phyloP scores from a whole-genome alignment of 1,284 basidiomycete species.

The Schizophyllum amplum region DNA sequence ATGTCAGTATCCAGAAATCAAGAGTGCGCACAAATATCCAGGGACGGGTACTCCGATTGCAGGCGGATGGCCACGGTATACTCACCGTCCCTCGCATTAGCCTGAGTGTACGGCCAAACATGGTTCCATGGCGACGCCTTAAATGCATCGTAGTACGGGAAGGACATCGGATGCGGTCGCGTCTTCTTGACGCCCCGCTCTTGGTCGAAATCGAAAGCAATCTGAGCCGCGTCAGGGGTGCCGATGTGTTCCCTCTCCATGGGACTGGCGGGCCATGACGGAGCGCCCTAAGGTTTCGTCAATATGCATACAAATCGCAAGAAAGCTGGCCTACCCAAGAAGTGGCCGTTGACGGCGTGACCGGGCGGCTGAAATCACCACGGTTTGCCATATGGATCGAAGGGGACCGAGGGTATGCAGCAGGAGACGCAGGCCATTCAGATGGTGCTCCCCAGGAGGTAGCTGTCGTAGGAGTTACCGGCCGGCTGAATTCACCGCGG shows the following conservation, averaged over 20 bases:
- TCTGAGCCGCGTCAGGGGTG: conserved; percentile 37
- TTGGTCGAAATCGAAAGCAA: conserved; percentile 24
- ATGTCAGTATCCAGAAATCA: too few relatives aligned
- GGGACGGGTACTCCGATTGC: too few relatives aligned
- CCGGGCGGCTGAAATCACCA: conserved; percentile 25
- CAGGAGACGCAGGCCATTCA: conserved; percentile 33
- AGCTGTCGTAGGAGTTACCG: conserved; percentile 30
- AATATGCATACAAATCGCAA: neutral
- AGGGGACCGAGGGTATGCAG: conserved; percentile 21
- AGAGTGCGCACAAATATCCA: too few relatives aligned
- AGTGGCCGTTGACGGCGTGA: conserved; percentile 32
- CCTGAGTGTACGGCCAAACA: conserved; percentile 20
- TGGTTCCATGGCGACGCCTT: conserved; percentile 5
- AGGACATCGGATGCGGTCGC: neutral
- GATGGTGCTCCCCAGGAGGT: conserved; percentile 39
- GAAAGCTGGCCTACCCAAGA: conserved; percentile 33
- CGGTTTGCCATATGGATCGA: conserved; percentile 27
- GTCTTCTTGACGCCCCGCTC: neutral
- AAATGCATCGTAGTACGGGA: neutral
- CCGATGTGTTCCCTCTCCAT: conserved; percentile 16
- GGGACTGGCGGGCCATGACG: too few relatives aligned
- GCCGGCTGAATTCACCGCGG: conserved; percentile 25
- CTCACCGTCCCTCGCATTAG: too few relatives aligned
- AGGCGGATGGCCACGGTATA: too few relatives aligned
- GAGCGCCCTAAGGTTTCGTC: too few relatives aligned